Evolutionary conservation across 2,329 filamentous ascomycete genomes (phyloP).

Genomic region (Aspergillus spinulosporus): DNA sequence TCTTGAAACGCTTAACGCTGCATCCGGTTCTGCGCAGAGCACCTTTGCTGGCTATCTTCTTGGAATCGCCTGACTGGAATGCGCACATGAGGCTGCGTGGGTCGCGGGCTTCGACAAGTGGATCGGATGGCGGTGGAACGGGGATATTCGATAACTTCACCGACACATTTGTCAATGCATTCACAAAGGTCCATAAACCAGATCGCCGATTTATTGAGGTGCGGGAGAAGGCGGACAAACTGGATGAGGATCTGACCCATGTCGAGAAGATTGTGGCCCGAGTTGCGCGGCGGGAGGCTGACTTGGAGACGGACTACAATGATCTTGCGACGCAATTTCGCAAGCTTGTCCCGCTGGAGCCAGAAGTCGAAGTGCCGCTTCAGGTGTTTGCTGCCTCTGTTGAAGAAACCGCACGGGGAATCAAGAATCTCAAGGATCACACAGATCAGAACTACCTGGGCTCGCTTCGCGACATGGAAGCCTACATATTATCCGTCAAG

Average conservation of each 20-base stretch:
- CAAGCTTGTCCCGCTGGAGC: conserved; percentile 85
- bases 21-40: conserved; percentile 87
- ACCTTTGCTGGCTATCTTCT: conserved; percentile 79
- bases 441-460: conserved; percentile 96
- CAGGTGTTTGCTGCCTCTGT: conserved; percentile 85
- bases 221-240: conserved; percentile 84
- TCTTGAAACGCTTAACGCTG: conserved; percentile 79
- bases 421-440: conserved; percentile 79
- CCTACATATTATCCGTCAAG: conserved; percentile 86
- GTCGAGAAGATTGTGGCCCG: conserved; percentile 95
- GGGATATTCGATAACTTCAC: conserved; percentile 93
- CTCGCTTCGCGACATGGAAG: conserved; percentile 90
- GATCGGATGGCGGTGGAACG: conserved; percentile 46
- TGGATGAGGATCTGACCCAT: conserved; percentile 88
- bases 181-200: conserved; percentile 92
- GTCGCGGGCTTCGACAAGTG: conserved; percentile 59
- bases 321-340: conserved; percentile 95
- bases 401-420: conserved; percentile 75
- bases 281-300: conserved; percentile 81
- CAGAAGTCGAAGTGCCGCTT: conserved; percentile 76
- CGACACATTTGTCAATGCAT: conserved; percentile 95
- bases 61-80: conserved; percentile 95
- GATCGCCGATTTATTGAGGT: conserved; percentile 95
- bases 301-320: conserved; percentile 82
- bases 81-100: conserved; percentile 83